These are phyloP conservation scores for Vigna hirtella DNA, from an alignment of 306 rosid species.

Conservation along the genomic window DNA sequence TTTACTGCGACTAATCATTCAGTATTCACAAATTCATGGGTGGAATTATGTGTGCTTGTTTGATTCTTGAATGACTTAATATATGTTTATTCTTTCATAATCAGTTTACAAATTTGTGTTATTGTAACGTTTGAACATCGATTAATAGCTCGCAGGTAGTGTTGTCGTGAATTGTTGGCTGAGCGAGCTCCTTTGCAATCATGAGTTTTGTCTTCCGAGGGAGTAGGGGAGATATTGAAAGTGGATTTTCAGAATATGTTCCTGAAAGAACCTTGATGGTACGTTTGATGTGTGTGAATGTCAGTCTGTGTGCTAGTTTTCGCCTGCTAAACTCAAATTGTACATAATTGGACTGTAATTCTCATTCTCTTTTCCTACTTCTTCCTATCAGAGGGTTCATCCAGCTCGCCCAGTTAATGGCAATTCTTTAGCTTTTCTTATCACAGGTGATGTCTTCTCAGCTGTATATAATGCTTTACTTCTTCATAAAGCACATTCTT, in stretches of 20 bases:
- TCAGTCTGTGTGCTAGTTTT: constrained; percentile 21
- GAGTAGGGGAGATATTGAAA: constrained; percentile 73
- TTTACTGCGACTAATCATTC: neutral
- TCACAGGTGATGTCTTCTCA: constrained; percentile 65
- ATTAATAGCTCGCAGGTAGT: constrained; percentile 36
- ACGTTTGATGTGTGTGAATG: constrained; percentile 37
- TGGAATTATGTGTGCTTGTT: constrained; percentile 24
- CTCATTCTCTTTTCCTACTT: constrained; percentile 14
- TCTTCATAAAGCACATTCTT: constrained; percentile 19
- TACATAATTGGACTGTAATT: constrained; percentile 25
- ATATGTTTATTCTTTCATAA: constrained; percentile 28
- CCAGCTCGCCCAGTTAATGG: constrained; percentile 49
- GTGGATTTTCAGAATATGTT: constrained; percentile 66
- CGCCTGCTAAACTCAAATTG: neutral
- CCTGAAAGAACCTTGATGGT: constrained; percentile 62
- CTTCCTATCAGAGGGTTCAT: constrained; percentile 46
- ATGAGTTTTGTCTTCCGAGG: constrained; percentile 83
- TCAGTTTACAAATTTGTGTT: neutral
- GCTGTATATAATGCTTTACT: constrained; percentile 28
- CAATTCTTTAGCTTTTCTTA: constrained; percentile 80
- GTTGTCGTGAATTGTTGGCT: constrained; percentile 10
- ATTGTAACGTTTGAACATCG: neutral
- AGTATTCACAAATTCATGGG: constrained; percentile 23
- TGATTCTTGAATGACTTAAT: constrained; percentile 36
- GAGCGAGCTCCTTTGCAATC: constrained; percentile 33